A percentile compares a stretch with the other conserved stretches of the same genome.
Evolutionary conservation across 257 asterid genomes (phyloP).

Genomic region (Solanum lignicaule): DNA sequence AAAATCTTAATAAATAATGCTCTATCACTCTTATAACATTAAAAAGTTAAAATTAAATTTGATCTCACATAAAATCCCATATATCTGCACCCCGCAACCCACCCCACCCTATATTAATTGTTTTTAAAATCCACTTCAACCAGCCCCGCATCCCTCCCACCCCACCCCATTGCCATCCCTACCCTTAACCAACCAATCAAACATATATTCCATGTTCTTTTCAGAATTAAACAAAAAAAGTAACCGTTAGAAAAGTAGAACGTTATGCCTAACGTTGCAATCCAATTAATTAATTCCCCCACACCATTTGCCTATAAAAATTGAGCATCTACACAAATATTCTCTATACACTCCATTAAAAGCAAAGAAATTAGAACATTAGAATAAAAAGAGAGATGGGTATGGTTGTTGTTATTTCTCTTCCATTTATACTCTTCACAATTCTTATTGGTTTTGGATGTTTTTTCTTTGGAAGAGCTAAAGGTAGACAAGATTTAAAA

Average conservation of each 20-base stretch:
- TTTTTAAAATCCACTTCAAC: not conserved
- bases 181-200: not conserved
- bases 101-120: not conserved
- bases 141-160: fast-evolving
- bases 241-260: slow-evolving; percentile 25
- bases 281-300: not conserved
- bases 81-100: fast-evolving
- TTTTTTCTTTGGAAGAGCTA: slow-evolving; percentile 66
- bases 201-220: not conserved
- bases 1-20: too few species aligned
- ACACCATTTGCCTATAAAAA: not conserved
- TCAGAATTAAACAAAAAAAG: not conserved
- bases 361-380: not conserved
- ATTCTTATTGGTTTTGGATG: slow-evolving; percentile 75
- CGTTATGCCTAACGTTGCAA: slow-evolving; percentile 31
- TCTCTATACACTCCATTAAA: not conserved
- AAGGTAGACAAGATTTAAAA: slow-evolving; percentile 61
- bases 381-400: slow-evolving; percentile 36
- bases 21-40: too few species aligned
- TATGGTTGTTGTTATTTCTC: slow-evolving; percentile 70
- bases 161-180: not conserved
- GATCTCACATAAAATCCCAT: not conserved
- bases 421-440: slow-evolving; percentile 68
- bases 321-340: not conserved
- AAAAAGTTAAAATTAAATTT: too few species aligned